Base-by-base conservation (phyloP, 106 monocot genomes). In the Posidonia australis region DNA sequence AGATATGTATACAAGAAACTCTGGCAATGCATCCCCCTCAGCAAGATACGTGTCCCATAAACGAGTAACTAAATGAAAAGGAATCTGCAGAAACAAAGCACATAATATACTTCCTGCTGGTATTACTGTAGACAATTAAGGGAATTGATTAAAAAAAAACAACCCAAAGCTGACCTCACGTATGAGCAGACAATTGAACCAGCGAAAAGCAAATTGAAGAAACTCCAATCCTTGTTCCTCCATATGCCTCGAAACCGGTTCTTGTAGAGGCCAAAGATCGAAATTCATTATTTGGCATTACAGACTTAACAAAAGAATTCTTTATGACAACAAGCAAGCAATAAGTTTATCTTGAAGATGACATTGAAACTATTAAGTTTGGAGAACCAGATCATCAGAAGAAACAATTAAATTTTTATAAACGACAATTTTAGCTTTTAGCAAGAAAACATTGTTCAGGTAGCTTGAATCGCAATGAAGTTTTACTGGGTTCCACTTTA, bases 161-260 rank as follows among this genome's bases (percentile, higher is more conserved):
- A 65, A 46, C 1, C 44, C 21, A 48, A 73, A 63, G 46, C 44
- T 19, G 21, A 96, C 96, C 96, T 96, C 96, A 44, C 96, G 96
- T 71, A 96, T 96, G 74, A 96, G 45, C 32, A 96, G 84, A 63
- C 96, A 96, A 78, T 96, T 96, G 70, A 96, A 96, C 96, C 96
- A 96, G 27, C 90, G 86, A 77, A 96, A 96, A 62, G 90, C 90
- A 75, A 96, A 96, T 71, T 96, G 96, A 58, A 96, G 90, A 78
- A 96, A 96, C 67, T 96, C 96, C 46, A 90, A 60, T 29, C 96
- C 90, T 82, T 96, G 90, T 25, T 96, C 90, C 64, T 96, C 96
- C 72, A 96, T 90, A 69, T 90, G 90, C 51, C 73, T 96, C 36
- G 96, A 96, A 25, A 96, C 80, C 56, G 87, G 96, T 76, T 96